phyloP scores from a whole-genome alignment of 176 grass and related monocot species.

The Rhynchospora tenuis region DNA sequence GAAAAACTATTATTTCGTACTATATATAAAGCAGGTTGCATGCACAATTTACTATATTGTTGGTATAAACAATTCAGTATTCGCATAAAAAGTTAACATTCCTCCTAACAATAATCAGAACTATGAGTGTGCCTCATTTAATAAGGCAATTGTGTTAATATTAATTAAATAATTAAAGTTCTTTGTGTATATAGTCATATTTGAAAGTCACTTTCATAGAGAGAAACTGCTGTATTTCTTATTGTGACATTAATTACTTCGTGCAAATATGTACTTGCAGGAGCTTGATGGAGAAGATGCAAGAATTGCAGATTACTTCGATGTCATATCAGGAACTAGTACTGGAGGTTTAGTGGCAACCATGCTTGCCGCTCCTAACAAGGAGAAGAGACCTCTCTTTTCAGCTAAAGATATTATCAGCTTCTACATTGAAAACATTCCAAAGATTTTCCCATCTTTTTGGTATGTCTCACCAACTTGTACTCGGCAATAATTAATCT shows the following conservation, averaged over 20 bases:
- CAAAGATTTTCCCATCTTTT: constrained; percentile 49
- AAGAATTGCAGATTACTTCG: constrained; percentile 71
- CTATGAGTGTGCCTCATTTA: not conserved
- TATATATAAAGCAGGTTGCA: too few species aligned
- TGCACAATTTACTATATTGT: too few species aligned
- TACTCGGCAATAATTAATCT: not conserved
- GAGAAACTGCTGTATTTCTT: too few species aligned
- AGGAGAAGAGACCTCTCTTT: constrained; percentile 39
- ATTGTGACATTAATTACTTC: not conserved
- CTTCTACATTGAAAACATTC: constrained; percentile 58
- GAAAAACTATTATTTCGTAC: too few species aligned
- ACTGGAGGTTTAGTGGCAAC: constrained; percentile 57
- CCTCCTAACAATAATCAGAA: not conserved
- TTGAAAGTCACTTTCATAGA: too few species aligned
- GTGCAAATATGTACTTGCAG: constrained; percentile 15
- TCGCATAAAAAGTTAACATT: too few species aligned
- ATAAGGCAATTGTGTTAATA: not conserved
- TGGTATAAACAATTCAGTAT: too few species aligned
- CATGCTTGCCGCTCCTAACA: constrained; percentile 58
- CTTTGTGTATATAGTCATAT: too few species aligned
- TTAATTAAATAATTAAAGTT: too few species aligned
- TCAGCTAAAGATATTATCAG: constrained; percentile 41
- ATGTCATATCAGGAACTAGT: constrained; percentile 64
- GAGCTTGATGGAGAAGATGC: constrained; percentile 53
- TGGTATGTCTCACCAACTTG: not conserved